Conservation (phyloP, 805 yeast species). For the Wickerhamiella dianesei region DNA sequence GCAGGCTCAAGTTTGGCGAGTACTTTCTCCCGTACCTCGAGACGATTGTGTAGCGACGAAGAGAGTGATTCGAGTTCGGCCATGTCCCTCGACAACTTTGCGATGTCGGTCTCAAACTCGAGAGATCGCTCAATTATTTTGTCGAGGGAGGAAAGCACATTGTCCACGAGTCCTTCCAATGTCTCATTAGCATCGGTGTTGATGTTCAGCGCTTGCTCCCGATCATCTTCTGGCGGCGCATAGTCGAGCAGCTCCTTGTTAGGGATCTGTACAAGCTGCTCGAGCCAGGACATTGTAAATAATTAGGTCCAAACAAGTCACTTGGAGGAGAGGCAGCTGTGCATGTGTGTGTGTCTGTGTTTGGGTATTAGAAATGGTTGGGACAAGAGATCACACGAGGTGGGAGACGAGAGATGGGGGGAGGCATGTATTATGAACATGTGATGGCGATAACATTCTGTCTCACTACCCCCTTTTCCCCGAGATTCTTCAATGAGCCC, state of each 20-base stretch:
- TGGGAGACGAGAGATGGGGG: background rate
- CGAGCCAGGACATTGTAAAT: slow-evolving; percentile 5
- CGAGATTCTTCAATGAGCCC: background rate
- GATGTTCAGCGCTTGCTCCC: slow-evolving; percentile 6
- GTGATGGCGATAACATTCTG: too few species aligned
- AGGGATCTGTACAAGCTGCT: slow-evolving; percentile 2
- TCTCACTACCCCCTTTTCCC: too few species aligned
- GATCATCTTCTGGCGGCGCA: slow-evolving; percentile 1
- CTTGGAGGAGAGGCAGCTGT: too few species aligned
- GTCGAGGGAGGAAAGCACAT: slow-evolving; percentile 1
- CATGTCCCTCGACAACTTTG: slow-evolving; percentile 45
- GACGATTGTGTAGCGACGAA: slow-evolving; percentile 33
- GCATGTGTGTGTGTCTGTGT: too few species aligned
- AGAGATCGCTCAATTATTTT: background rate
- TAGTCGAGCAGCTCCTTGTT: background rate
- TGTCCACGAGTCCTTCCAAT: slow-evolving; percentile 2
- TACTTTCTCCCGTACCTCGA: slow-evolving; percentile 35
- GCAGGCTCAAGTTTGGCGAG: slow-evolving; percentile 52
- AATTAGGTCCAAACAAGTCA: too few species aligned
- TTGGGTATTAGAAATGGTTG: background rate
- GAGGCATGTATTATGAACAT: too few species aligned
- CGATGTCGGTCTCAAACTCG: slow-evolving; percentile 43
- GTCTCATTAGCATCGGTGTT: slow-evolving; percentile 2
- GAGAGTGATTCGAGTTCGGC: slow-evolving; percentile 46
- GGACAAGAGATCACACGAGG: background rate